Evolutionary conservation across 1,139 yeast species (phyloP).

Genomic region (Yarrowia galli): DNA sequence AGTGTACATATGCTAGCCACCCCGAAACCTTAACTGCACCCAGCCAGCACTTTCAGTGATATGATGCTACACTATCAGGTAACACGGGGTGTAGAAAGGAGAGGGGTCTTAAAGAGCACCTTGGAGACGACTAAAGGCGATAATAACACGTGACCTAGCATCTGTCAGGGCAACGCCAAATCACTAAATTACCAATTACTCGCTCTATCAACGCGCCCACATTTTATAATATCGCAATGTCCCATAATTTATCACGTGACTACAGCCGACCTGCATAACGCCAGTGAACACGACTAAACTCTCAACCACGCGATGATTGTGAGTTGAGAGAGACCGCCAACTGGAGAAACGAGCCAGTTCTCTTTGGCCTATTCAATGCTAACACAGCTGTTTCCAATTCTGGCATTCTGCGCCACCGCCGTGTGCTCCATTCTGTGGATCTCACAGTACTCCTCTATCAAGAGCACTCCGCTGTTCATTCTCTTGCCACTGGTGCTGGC

Average conservation of each 20-base stretch:
- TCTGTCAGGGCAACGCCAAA: too few relatives aligned
- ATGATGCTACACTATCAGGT: slow-evolving; percentile 9
- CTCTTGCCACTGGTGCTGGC: slow-evolving; percentile 56
- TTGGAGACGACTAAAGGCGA: too few relatives aligned
- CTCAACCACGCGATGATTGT: slow-evolving; percentile 37
- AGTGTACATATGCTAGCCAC: slow-evolving; percentile 28
- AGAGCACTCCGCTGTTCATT: slow-evolving; percentile 54
- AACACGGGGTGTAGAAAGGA: too few relatives aligned
- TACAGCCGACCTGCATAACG: slow-evolving; percentile 1
- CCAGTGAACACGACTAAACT: slow-evolving; percentile 30
- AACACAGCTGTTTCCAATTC: slow-evolving; percentile 47
- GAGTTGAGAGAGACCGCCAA: neutral
- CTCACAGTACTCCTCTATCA: slow-evolving; percentile 51
- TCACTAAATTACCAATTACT: too few relatives aligned
- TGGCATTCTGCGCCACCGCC: slow-evolving; percentile 51
- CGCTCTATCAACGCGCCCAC: too few relatives aligned
- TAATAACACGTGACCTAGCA: too few relatives aligned
- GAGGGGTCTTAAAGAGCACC: too few relatives aligned
- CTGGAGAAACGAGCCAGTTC: too few relatives aligned
- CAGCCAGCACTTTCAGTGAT: neutral
- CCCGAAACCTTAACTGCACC: slow-evolving; percentile 4
- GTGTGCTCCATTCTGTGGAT: slow-evolving; percentile 50
- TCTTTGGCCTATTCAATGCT: neutral
- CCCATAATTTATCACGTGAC: slow-evolving; percentile 19
- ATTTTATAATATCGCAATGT: slow-evolving; percentile 9